Evolutionary conservation across 2,329 filamentous ascomycete species (phyloP).

Genomic region (Paecilomyces sp.): DNA sequence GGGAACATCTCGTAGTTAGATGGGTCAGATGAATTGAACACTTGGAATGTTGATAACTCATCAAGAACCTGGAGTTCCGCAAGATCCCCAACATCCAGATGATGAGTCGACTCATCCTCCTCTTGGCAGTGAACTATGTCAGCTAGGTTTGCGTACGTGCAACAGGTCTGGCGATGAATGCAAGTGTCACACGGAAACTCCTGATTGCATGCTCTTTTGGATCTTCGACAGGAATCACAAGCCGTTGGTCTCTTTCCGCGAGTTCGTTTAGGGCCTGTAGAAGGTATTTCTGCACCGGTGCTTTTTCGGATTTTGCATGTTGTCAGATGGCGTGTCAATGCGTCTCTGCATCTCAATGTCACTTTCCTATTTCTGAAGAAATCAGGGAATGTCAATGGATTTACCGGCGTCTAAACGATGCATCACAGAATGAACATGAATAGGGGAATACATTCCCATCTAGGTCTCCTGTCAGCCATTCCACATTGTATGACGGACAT

Average conservation of each 20-base stretch:
- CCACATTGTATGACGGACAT: not conserved
- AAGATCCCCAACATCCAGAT: not conserved
- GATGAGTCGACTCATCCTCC: not conserved
- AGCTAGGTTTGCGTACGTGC: not conserved
- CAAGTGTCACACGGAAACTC: not conserved
- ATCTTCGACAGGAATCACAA: not conserved
- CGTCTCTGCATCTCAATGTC: not conserved
- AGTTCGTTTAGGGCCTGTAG: not conserved
- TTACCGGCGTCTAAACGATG: not conserved
- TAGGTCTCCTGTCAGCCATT: not conserved
- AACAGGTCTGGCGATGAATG: not conserved
- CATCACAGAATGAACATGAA: not conserved
- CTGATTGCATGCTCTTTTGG: not conserved
- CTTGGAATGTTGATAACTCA: not conserved
- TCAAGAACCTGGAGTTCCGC: not conserved
- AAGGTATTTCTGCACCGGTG: not conserved
- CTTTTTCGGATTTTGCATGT: not conserved
- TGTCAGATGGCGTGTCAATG: not conserved
- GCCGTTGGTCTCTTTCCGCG: not conserved
- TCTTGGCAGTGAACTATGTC: not conserved
- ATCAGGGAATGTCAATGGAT: not conserved
- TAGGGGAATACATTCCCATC: not conserved
- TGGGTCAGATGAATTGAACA: not conserved
- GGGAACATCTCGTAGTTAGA: not conserved
- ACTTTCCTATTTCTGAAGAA: not conserved